Percentiles rank a stretch among this genome's conserved stretches.
phyloP scores from a whole-genome alignment of 352 stramenopile genomes.

The Phytophthora niederhauseri region DNA sequence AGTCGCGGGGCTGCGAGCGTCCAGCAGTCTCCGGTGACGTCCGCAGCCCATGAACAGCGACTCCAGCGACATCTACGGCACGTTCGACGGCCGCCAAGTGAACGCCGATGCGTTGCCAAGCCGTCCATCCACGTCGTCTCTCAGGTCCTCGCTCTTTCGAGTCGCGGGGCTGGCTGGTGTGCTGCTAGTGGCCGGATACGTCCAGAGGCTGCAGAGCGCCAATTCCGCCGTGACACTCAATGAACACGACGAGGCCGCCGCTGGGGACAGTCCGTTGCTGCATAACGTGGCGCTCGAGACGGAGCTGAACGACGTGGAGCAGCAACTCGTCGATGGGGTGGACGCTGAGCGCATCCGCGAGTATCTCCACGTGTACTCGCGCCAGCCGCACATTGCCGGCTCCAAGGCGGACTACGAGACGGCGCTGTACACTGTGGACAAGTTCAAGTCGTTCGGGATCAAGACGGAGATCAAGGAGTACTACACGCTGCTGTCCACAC shows the following conservation, averaged over 20 bases:
- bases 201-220: conserved; percentile 11
- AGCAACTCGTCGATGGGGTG: conserved; percentile 40
- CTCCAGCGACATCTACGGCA: conserved; percentile 52
- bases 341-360: conserved; percentile 37
- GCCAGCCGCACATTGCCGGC: conserved; percentile 49
- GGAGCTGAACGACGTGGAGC: conserved; percentile 26
- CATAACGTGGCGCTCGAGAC: conserved; percentile 29
- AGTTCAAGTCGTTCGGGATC: conserved; percentile 63
- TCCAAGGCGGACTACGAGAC: conserved; percentile 59
- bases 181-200: conserved; percentile 35
- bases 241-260: neutral
- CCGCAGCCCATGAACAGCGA: conserved; percentile 29
- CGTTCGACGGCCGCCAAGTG: conserved; percentile 38
- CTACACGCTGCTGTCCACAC: conserved; percentile 71
- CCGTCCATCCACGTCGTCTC: neutral
- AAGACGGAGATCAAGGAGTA: conserved; percentile 70
- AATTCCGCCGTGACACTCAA: conserved; percentile 13
- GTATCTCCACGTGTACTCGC: conserved; percentile 56
- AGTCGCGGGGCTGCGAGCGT: conserved; percentile 23
- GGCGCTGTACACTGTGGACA: conserved; percentile 51
- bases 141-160: conserved; percentile 26
- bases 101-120: conserved; percentile 2
- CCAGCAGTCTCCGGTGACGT: conserved; percentile 2
- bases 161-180: conserved; percentile 33
- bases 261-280: conserved; percentile 6